Evolutionary conservation across 2,329 filamentous ascomycete species (phyloP), one percentile per base, ranked within the genome.

Genomic region (Berkeleyomyces rouxiae): DNA sequence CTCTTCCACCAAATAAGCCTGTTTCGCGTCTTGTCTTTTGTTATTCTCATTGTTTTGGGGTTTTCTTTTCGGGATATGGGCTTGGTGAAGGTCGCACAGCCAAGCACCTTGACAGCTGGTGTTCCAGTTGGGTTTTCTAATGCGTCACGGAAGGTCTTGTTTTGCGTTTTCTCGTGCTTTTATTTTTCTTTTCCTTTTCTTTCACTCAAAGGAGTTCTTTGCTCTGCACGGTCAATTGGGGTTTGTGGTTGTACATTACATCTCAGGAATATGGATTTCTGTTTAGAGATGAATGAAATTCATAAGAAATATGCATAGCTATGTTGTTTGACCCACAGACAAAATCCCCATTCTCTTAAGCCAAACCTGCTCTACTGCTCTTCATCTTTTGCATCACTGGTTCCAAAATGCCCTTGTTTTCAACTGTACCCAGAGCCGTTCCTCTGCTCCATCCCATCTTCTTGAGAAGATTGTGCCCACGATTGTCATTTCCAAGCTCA

Each of bases 361-460:
- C 90, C 58, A 99, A 74, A 1, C 93, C 93, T 31, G 89, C 86
- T 71, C 90, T 95, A 7, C 82, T 84, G 44, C 84, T 88, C 75
- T 95, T 96, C 68, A 99, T 87, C 36, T 93, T 82, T 67, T 96
- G 91, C 36, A 84, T 80, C 33, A 99, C 87, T 0, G 92, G 92
- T 65, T 89, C 83, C 66, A 95, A 74, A 61, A 96, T 93, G 40
- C 93, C 93, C 72, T 93, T 88, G 72, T 95, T 96, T 66, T 95
- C 84, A 1, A 77, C 71, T 9, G 88, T 83, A 61, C 93, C 93
- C 0, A 99, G 79, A 1, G 87, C 88, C 70, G 86, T 95, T 4
- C 93, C 93, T 61, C 80, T 86, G 65, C 82, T 87, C 91, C 93
- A 99, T 3, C 93, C 93, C 93, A 97, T 97, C 74, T 93, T 97